phyloP scores from a whole-genome alignment of 2,329 filamentous ascomycete species.

The Mariannaea sp. region DNA sequence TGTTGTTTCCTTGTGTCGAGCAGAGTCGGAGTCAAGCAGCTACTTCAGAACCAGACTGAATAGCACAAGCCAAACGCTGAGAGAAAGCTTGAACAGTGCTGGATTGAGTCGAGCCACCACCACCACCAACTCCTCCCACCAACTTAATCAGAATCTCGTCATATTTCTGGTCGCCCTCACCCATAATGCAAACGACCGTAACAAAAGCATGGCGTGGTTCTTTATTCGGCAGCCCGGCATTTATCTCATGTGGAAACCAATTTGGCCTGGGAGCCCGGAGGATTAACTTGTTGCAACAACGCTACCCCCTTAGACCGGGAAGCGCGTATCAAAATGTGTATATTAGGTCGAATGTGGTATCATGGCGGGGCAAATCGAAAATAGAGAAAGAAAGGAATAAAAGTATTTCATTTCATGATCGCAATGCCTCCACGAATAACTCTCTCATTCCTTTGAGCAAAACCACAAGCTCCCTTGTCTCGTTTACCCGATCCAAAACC shows the following conservation, averaged over 20 bases:
- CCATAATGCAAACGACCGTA: background rate
- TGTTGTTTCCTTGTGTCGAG: background rate
- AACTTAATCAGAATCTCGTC: background rate
- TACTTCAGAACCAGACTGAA: background rate
- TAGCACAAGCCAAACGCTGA: background rate
- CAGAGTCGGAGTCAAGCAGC: background rate
- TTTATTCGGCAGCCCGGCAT: background rate
- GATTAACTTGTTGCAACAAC: background rate
- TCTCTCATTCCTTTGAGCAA: constrained; percentile 84
- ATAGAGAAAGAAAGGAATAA: background rate
- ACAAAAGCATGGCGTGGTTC: background rate
- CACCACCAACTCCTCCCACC: background rate
- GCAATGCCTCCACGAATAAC: constrained; percentile 72
- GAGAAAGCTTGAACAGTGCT: background rate
- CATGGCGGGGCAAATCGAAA: constrained; percentile 18
- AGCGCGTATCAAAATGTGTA: background rate
- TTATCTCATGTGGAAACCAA: background rate
- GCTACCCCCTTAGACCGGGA: background rate
- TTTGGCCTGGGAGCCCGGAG: background rate
- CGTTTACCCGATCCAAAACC: constrained; percentile 80
- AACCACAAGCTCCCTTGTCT: constrained; percentile 72
- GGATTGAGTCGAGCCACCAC: background rate
- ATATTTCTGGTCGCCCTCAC: background rate
- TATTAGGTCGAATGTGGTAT: constrained; percentile 6
- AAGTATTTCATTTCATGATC: constrained; percentile 50